These are phyloP conservation scores for Adansonia digitata DNA, from an alignment of 345 rosid species.

Conservation along the genomic window DNA sequence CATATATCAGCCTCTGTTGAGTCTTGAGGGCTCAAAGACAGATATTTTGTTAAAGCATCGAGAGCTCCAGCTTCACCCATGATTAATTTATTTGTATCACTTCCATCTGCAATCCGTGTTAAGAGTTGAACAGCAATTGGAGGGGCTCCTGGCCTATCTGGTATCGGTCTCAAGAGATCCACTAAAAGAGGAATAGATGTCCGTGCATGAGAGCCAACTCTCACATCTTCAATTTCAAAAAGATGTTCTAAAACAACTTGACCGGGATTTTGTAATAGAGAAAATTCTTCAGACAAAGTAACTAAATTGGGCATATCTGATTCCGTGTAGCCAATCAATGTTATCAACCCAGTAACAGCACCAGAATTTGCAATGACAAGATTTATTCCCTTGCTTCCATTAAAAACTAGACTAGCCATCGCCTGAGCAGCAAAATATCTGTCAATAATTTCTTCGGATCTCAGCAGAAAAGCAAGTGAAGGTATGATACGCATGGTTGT, in stretches of 20 bases:
- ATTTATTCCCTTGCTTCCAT: slow-evolving; percentile 56
- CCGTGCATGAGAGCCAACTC: slow-evolving; percentile 64
- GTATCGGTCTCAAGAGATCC: slow-evolving; percentile 82
- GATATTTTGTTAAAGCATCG: slow-evolving; percentile 74
- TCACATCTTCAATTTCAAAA: slow-evolving; percentile 73
- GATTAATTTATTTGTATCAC: slow-evolving; percentile 65
- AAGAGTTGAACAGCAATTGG: slow-evolving; percentile 65
- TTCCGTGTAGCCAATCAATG: slow-evolving; percentile 65
- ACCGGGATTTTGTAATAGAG: slow-evolving; percentile 51
- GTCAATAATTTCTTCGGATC: slow-evolving; percentile 69
- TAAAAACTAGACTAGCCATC: slow-evolving; percentile 70
- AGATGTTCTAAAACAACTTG: slow-evolving; percentile 63
- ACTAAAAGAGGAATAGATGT: slow-evolving; percentile 82
- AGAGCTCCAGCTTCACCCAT: slow-evolving; percentile 93
- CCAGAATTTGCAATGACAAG: slow-evolving; percentile 79
- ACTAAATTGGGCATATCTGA: slow-evolving; percentile 45
- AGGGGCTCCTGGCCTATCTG: slow-evolving; percentile 88
- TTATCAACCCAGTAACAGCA: slow-evolving; percentile 69
- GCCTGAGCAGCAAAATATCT: slow-evolving; percentile 88
- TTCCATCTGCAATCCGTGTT: slow-evolving; percentile 59
- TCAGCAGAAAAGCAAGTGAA: slow-evolving; percentile 61
- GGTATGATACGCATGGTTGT: slow-evolving; percentile 54
- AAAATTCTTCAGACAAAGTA: slow-evolving; percentile 64
- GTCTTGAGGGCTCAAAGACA: slow-evolving; percentile 81
- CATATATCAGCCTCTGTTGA: slow-evolving; percentile 67